phyloP scores from a whole-genome alignment of 257 asterid genomes.

The Plantago elongata region DNA sequence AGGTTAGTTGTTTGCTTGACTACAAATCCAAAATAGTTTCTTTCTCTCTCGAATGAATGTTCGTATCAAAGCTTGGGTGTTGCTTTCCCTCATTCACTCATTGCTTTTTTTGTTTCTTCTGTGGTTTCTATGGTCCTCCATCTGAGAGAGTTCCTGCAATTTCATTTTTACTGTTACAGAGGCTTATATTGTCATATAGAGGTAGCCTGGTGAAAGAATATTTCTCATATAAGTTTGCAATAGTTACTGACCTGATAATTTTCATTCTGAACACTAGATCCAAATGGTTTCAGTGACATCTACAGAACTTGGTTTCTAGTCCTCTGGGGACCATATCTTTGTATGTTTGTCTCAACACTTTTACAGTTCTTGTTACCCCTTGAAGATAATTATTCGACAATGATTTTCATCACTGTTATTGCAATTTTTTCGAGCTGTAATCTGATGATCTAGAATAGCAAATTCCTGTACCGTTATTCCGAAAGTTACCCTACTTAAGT shows the following conservation, averaged over 20 bases:
- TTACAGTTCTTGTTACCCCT: slow-evolving; percentile 11
- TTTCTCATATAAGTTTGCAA: slow-evolving; percentile 42
- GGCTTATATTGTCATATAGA: neutral
- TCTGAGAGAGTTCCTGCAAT: too few species aligned
- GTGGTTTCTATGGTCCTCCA: too few species aligned
- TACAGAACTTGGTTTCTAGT: slow-evolving; percentile 25
- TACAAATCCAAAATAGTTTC: too few species aligned
- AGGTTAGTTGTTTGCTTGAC: slow-evolving; percentile 19
- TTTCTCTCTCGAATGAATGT: too few species aligned
- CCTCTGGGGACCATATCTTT: slow-evolving; percentile 32
- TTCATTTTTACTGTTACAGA: neutral
- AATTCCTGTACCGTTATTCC: too few species aligned
- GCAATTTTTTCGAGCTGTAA: slow-evolving; percentile 19
- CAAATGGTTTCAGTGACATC: slow-evolving; percentile 25
- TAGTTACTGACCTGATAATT: slow-evolving; percentile 19
- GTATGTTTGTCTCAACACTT: slow-evolving; percentile 16
- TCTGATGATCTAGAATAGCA: too few species aligned
- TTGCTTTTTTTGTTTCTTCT: too few species aligned
- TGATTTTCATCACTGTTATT: slow-evolving; percentile 22
- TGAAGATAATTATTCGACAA: slow-evolving; percentile 8
- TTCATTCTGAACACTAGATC: slow-evolving; percentile 24
- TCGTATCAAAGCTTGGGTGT: too few species aligned
- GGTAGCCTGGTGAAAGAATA: slow-evolving; percentile 15
- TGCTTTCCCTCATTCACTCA: too few species aligned
- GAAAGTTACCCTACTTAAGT: too few species aligned